Conservation (phyloP, 2,329 filamentous ascomycete species). For the Rhynchosporium agropyri region DNA sequence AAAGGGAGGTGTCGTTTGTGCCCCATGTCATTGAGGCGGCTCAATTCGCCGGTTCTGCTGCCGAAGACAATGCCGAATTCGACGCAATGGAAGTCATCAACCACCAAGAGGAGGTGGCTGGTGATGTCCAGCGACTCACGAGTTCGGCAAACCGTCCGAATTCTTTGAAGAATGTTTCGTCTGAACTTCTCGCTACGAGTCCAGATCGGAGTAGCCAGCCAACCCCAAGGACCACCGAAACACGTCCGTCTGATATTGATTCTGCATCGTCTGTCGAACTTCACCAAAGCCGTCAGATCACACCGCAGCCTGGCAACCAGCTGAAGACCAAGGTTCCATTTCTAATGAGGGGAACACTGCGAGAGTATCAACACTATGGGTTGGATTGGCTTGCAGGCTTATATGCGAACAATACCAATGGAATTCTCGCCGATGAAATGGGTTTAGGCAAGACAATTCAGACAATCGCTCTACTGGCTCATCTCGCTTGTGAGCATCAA, state of each 20-base stretch:
- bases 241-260: constrained; percentile 41
- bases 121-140: not conserved
- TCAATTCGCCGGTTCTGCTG: not conserved
- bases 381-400: constrained; percentile 94
- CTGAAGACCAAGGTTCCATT: constrained; percentile 75
- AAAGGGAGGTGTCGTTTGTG: constrained; percentile 5
- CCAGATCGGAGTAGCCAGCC: constrained; percentile 43
- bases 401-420: constrained; percentile 90
- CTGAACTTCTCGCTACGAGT: constrained; percentile 36
- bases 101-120: not conserved
- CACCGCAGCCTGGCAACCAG: constrained; percentile 45
- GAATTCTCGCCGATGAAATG: constrained; percentile 98
- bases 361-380: constrained; percentile 97
- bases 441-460: constrained; percentile 98
- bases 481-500: constrained; percentile 85
- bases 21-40: constrained; percentile 1
- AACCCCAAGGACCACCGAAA: constrained; percentile 44
- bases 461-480: constrained; percentile 90
- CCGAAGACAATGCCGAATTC: too few species aligned
- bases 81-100: not conserved
- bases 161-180: constrained; percentile 20
- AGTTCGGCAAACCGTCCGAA: constrained; percentile 5
- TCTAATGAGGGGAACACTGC: constrained; percentile 81
- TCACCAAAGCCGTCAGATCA: constrained; percentile 40
- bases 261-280: constrained; percentile 43